Percentiles rank a stretch among this genome's conserved stretches.
These are phyloP conservation scores for Cryoendolithus antarcticus DNA, from an alignment of 2,329 filamentous ascomycete genomes.

Conservation along the genomic window DNA sequence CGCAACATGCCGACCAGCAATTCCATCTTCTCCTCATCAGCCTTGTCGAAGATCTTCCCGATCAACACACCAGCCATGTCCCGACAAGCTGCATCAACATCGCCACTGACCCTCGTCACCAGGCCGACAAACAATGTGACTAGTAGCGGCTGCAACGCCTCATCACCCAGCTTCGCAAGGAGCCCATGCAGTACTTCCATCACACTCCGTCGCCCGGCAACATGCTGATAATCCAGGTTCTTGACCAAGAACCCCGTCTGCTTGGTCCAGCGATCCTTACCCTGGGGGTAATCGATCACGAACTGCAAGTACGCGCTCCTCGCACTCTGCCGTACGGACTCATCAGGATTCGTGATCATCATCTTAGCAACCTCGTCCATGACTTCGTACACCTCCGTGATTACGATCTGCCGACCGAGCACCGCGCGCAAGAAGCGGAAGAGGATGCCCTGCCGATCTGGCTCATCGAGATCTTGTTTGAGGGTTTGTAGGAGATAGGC, in stretches of 20 bases:
- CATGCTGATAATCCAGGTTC: slow-evolving; percentile 81
- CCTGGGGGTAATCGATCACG: slow-evolving; percentile 85
- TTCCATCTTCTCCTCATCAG: slow-evolving; percentile 58
- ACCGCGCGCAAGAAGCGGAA: slow-evolving; percentile 90
- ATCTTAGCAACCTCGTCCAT: slow-evolving; percentile 79
- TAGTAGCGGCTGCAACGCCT: slow-evolving; percentile 70
- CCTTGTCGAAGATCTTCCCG: slow-evolving; percentile 66
- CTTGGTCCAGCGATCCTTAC: slow-evolving; percentile 75
- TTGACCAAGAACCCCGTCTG: slow-evolving; percentile 80
- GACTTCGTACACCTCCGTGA: slow-evolving; percentile 79
- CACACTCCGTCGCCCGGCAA: slow-evolving; percentile 79
- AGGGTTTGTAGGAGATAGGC: slow-evolving; percentile 72
- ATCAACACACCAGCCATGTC: slow-evolving; percentile 69
- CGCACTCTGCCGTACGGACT: slow-evolving; percentile 74
- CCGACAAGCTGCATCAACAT: slow-evolving; percentile 75
- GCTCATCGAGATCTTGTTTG: slow-evolving; percentile 81
- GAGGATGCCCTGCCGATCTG: slow-evolving; percentile 79
- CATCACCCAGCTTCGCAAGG: slow-evolving; percentile 71
- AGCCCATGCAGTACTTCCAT: slow-evolving; percentile 84
- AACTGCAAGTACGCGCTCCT: slow-evolving; percentile 89
- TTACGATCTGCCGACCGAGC: slow-evolving; percentile 71
- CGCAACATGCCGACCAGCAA: slow-evolving; percentile 55
- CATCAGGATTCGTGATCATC: slow-evolving; percentile 94
- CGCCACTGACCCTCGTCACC: slow-evolving; percentile 75
- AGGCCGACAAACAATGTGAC: slow-evolving; percentile 75